Evolutionary conservation across 2,329 filamentous ascomycete species (phyloP), one percentile per base, ranked within the genome.

Genomic region (Mariannaea elegans): DNA sequence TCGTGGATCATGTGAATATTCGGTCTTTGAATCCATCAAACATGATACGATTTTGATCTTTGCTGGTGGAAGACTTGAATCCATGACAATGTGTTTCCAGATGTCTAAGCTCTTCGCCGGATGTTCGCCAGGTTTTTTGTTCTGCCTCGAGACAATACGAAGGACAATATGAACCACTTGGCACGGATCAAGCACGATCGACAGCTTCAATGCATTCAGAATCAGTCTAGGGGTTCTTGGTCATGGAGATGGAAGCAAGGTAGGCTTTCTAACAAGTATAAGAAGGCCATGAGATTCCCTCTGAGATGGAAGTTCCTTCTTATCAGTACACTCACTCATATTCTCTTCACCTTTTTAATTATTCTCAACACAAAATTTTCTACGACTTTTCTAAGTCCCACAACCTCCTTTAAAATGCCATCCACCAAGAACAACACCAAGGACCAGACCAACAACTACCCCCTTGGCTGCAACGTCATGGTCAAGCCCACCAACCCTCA

Each of bases 381-480:
- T 56, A 51, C 34, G 63, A 63, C 54, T 63, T 69, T 69, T 59
- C 51, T 63, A 63, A 72, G 68, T 67, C 67, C 64, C 44, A 62
- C 63, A 34, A 70, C 63, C 69, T 56, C 62, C 49, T 72, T 70
- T 63, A 75, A 67, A 55, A 75, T 75, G 73, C 68, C 72, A 69
- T 70, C 72, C 60, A 66, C 63, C 70, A 71, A 68, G 52, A 63
- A 62, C 57, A 67, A 63, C 63, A 65, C 61, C 62, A 62, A 64
- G 54, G 59, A 60, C 63, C 67, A 72, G 59, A 62, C 59, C 58
- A 65, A 64, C 50, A 64, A 65, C 62, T 67, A 71, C 46, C 71
- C 65, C 24, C 65, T 72, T n/a, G 68, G 68, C 56, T 73, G 72
- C 65, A 64, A 7, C 32, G 64, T 73, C 62, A 73, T 72, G 71